A percentile compares a stretch with the other conserved stretches of the same genome.
phyloP scores from a whole-genome alignment of 331 rosid genomes.

The Spiraea crenata region DNA sequence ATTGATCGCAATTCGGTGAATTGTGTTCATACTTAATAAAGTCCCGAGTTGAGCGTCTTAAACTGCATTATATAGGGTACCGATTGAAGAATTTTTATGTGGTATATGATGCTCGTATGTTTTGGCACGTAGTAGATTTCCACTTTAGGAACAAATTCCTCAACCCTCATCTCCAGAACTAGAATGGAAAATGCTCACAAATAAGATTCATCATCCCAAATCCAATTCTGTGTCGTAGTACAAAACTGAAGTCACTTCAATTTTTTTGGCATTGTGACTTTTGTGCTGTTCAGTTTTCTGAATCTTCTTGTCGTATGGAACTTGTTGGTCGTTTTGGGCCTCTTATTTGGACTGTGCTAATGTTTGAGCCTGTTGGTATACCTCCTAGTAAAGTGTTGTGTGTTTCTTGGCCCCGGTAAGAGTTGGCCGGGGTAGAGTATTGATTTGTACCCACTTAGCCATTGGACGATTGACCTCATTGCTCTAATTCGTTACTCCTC shows the following conservation, averaged over 20 bases:
- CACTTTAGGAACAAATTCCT: slow-evolving; percentile 8
- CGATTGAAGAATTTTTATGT: background rate
- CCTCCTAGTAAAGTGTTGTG: background rate
- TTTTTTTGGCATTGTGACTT: too few relatives aligned
- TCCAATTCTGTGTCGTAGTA: background rate
- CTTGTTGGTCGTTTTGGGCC: background rate
- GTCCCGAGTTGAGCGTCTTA: too few relatives aligned
- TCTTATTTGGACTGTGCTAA: background rate
- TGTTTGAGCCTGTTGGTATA: background rate
- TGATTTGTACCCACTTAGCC: too few relatives aligned
- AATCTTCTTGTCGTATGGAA: too few relatives aligned
- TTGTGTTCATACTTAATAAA: too few relatives aligned
- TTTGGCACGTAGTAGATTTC: background rate
- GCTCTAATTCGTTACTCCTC: too few relatives aligned
- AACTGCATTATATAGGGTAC: background rate
- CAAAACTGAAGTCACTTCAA: background rate
- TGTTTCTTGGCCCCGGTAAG: background rate
- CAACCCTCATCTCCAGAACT: background rate
- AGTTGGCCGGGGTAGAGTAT: too few relatives aligned
- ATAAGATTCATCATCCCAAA: background rate
- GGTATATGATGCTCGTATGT: slow-evolving; percentile 9
- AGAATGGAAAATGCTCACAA: background rate
- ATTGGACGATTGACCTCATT: too few relatives aligned
- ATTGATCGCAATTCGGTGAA: too few relatives aligned
- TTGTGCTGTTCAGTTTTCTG: too few relatives aligned